phyloP scores from a whole-genome alignment of 140 eudicot genomes.

The Erigeron philadelphicus region DNA sequence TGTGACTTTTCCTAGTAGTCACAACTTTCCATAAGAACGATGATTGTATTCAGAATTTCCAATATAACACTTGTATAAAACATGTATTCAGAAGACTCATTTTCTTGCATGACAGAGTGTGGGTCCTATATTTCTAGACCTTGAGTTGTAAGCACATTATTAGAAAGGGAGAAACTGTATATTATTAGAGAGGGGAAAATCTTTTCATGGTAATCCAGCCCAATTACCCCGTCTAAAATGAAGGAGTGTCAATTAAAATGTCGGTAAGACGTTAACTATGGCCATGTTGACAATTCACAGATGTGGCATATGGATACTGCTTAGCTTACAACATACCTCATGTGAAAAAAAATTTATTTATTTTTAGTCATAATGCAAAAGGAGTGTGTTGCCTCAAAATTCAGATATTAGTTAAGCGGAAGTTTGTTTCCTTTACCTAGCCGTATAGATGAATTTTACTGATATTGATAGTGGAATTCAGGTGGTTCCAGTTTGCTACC shows the following conservation, averaged over 20 bases:
- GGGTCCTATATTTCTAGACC: background rate
- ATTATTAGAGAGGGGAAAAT: too few species aligned
- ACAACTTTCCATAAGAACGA: too few species aligned
- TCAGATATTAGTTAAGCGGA: background rate
- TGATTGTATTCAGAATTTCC: background rate
- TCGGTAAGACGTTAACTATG: background rate
- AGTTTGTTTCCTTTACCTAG: background rate
- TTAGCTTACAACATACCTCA: too few species aligned
- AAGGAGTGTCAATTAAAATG: background rate
- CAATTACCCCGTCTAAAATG: background rate
- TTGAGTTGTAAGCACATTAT: background rate
- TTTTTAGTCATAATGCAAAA: background rate
- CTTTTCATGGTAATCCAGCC: too few species aligned
- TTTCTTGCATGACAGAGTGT: background rate
- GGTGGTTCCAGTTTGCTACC: constrained; percentile 41
- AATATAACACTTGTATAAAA: too few species aligned
- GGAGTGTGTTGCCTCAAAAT: background rate
- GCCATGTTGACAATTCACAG: background rate
- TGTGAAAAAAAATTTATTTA: background rate
- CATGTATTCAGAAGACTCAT: background rate
- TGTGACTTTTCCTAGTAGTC: too few species aligned
- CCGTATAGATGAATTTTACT: background rate
- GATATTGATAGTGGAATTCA: constrained; percentile 30
- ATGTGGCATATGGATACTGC: background rate
- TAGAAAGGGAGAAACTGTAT: background rate